These are phyloP conservation scores for Hypoxylon trugodes DNA, from an alignment of 495 filamentous ascomycete species.

Conservation along the genomic window DNA sequence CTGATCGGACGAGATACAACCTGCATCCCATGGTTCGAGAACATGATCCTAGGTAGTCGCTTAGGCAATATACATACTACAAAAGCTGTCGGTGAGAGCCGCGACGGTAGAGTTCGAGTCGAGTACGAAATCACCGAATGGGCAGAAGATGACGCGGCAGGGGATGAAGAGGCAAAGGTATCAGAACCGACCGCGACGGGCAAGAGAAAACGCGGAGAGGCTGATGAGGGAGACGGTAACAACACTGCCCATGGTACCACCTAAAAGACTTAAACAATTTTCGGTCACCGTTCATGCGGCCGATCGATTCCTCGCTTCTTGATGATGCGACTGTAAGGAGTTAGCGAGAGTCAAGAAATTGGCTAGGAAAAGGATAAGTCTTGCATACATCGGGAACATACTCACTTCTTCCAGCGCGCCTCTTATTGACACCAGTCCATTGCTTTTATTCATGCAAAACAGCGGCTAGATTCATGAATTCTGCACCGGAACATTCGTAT, in stretches of 20 bases:
- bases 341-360: slow-evolving; percentile 19
- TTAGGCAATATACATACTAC: slow-evolving; percentile 71
- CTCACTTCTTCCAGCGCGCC: slow-evolving; percentile 13
- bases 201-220: slow-evolving; percentile 64
- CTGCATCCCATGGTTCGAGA: slow-evolving; percentile 85
- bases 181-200: slow-evolving; percentile 41
- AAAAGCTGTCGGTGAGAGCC: slow-evolving; percentile 63
- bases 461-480: slow-evolving; percentile 10
- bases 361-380: slow-evolving; percentile 18
- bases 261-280: no score
- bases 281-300: slow-evolving; percentile 21
- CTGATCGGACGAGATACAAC: slow-evolving; percentile 48
- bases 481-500: slow-evolving; percentile 1
- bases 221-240: slow-evolving; percentile 39
- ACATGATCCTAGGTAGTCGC: slow-evolving; percentile 75
- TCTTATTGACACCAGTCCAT: slow-evolving; percentile 5
- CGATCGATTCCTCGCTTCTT: slow-evolving; percentile 15
- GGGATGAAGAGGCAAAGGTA: slow-evolving; percentile 46
- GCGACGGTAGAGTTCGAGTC: slow-evolving; percentile 67
- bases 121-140: slow-evolving; percentile 90
- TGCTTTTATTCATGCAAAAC: slow-evolving; percentile 12
- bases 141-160: slow-evolving; percentile 63
- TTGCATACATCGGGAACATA: slow-evolving; percentile 14
- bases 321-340: slow-evolving; percentile 22
- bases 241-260: slow-evolving; percentile 28